phyloP scores from a whole-genome alignment of 139 green algal species.

The Bryopsis sp. region DNA sequence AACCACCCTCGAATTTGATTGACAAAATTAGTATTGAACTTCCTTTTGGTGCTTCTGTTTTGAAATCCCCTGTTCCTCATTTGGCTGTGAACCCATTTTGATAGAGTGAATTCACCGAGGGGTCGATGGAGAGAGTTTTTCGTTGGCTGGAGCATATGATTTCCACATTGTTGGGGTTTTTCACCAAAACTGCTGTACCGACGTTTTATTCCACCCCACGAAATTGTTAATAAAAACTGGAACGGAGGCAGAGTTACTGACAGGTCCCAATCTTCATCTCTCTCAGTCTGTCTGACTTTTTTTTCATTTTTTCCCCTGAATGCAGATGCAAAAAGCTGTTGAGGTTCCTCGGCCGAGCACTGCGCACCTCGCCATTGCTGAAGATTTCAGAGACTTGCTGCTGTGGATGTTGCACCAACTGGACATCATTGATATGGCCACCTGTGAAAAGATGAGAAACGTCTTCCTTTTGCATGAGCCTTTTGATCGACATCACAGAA shows the following conservation, averaged over 20 bases:
- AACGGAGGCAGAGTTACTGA: too few relatives aligned
- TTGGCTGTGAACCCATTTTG: not conserved
- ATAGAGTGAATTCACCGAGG: too few relatives aligned
- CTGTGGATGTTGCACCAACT: conserved; percentile 6
- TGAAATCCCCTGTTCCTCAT: not conserved
- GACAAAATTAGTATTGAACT: conserved; percentile 20
- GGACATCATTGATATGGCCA: conserved; percentile 2
- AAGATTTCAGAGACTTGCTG: conserved; percentile 4
- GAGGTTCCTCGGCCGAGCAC: not conserved
- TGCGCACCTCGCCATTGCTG: not conserved
- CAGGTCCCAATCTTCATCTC: too few relatives aligned
- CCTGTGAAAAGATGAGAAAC: not conserved
- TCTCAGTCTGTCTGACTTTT: conserved; percentile 11
- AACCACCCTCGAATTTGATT: conserved; percentile 13
- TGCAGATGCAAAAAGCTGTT: conserved; percentile 9
- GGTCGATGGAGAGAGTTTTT: too few relatives aligned
- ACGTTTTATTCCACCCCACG: too few relatives aligned
- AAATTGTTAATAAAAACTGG: too few relatives aligned
- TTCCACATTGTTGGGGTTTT: too few relatives aligned
- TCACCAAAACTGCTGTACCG: too few relatives aligned
- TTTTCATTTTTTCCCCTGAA: too few relatives aligned
- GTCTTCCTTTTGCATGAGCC: conserved; percentile 14
- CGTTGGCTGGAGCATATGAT: too few relatives aligned
- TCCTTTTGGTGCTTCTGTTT: conserved; percentile 21
- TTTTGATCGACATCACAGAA: conserved; percentile 14